Evolutionary conservation across 2,329 filamentous ascomycete genomes (phyloP).

Genomic region (Thermothelomyces thermophilus): DNA sequence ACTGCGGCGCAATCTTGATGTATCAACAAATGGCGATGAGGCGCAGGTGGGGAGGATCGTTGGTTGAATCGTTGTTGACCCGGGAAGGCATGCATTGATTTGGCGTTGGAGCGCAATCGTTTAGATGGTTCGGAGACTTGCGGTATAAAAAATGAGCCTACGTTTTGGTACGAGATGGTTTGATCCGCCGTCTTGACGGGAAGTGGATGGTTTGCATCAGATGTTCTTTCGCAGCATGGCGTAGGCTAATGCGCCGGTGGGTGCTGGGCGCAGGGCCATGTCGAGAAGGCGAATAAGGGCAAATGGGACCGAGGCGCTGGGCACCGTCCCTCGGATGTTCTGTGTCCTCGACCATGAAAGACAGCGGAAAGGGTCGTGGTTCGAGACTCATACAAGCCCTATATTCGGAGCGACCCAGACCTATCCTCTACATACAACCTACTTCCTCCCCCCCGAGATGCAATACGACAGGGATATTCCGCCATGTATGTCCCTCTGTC

Average conservation of each 20-base stretch:
- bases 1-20: neutral
- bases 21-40: neutral
- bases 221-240: too few relatives aligned
- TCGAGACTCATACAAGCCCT: conserved; percentile 21
- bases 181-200: too few relatives aligned
- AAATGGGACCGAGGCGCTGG: neutral
- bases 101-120: conserved; percentile 18
- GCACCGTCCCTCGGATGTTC: neutral
- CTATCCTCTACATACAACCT: conserved; percentile 21
- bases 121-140: conserved; percentile 6
- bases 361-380: neutral
- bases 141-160: conserved; percentile 9
- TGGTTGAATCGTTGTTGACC: neutral
- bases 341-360: neutral
- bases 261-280: neutral
- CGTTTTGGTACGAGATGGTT: conserved; percentile 4
- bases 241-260: too few relatives aligned
- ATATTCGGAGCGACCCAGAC: conserved; percentile 12
- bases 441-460: conserved; percentile 1
- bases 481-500: neutral
- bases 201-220: too few relatives aligned
- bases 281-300: neutral
- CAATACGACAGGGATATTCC: neutral
- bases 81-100: conserved; percentile 11
- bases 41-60: too few relatives aligned